Percentiles rank a stretch among this genome's conserved stretches.
phyloP scores from a whole-genome alignment of 2,329 filamentous ascomycete species.

The Claviceps purpurea region DNA sequence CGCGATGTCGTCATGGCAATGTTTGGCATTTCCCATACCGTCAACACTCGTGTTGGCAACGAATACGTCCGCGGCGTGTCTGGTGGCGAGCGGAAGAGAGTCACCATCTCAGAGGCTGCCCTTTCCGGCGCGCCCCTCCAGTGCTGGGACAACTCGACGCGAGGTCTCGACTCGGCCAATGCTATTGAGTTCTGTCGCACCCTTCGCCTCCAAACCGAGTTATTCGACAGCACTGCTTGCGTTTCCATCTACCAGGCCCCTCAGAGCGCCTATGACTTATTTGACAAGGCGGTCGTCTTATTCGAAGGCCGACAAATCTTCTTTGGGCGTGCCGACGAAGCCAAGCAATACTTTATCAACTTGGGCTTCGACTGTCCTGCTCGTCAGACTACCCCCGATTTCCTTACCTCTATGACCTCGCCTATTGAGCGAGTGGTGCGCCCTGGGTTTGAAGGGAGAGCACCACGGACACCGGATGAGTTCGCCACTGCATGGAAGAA shows the following conservation, averaged over 20 bases:
- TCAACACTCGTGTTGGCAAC: constrained; percentile 61
- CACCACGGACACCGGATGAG: constrained; percentile 47
- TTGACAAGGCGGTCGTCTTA: constrained; percentile 45
- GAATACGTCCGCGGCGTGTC: constrained; percentile 63
- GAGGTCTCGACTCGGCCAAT: constrained; percentile 63
- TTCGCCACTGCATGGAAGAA: constrained; percentile 46
- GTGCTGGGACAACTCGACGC: constrained; percentile 60
- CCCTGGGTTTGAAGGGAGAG: constrained; percentile 40
- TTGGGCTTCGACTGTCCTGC: constrained; percentile 55
- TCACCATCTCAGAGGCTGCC: constrained; percentile 48
- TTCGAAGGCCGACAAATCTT: constrained; percentile 51
- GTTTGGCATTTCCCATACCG: constrained; percentile 60
- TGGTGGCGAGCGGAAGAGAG: constrained; percentile 59
- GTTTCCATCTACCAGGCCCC: constrained; percentile 66
- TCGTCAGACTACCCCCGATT: constrained; percentile 57
- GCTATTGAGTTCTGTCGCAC: constrained; percentile 64
- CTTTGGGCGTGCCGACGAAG: constrained; percentile 46
- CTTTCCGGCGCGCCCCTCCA: constrained; percentile 48
- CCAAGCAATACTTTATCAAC: constrained; percentile 51
- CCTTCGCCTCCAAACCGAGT: constrained; percentile 51
- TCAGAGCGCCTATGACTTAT: constrained; percentile 49
- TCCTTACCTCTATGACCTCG: constrained; percentile 57
- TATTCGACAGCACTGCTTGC: constrained; percentile 50
- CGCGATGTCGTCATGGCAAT: constrained; percentile 64
- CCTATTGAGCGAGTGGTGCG: constrained; percentile 41